Evolutionary conservation across 2,329 filamentous ascomycete genomes (phyloP).

Genomic region (Aspergillus terreus): DNA sequence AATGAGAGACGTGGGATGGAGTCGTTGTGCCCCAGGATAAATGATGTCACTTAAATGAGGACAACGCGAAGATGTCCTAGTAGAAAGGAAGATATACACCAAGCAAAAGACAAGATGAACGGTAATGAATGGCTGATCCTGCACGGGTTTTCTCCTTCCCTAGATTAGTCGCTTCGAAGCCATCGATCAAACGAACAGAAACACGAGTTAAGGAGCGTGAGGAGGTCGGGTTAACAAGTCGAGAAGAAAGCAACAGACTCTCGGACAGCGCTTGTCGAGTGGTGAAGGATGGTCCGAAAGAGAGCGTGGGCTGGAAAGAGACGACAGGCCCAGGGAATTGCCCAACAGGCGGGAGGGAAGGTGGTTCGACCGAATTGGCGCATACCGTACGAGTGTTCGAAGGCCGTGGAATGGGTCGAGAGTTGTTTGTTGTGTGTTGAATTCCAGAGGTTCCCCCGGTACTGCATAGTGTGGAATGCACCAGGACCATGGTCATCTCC

Average conservation of each 20-base stretch:
- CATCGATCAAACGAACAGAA: background rate
- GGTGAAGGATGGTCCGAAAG: background rate
- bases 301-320: background rate
- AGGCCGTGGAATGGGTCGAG: slow-evolving; percentile 15
- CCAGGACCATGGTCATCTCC: slow-evolving; percentile 7
- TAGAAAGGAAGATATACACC: background rate
- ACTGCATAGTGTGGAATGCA: slow-evolving; percentile 15
- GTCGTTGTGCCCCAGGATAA: background rate
- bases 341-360: background rate
- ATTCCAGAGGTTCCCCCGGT: slow-evolving; percentile 17
- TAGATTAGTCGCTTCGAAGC: slow-evolving; percentile 4
- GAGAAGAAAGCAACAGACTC: background rate
- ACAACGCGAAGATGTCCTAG: too few species aligned
- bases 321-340: background rate
- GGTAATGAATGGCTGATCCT: background rate
- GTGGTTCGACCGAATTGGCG: background rate
- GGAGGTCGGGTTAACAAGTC: background rate
- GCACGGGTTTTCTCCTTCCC: background rate
- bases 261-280: background rate
- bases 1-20: background rate
- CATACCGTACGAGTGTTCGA: slow-evolving; percentile 14
- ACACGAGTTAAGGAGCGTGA: background rate
- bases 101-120: background rate
- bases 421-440: slow-evolving; percentile 16
- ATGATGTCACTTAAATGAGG: too few species aligned